These are phyloP conservation scores for Alternaria conjuncta DNA, from an alignment of 2,329 filamentous ascomycete genomes.

Conservation along the genomic window DNA sequence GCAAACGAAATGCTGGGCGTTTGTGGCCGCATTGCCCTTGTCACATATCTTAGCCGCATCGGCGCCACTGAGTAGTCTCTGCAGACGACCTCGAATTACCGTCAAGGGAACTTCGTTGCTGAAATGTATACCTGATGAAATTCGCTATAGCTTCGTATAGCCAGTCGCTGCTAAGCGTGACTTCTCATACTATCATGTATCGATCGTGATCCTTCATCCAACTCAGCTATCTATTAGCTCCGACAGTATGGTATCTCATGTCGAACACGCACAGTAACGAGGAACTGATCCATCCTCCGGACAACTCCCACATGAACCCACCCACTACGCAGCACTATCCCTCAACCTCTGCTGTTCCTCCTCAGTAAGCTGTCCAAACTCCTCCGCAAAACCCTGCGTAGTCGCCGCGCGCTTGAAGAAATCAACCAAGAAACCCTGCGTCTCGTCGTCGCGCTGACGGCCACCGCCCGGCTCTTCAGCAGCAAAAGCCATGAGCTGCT, in stretches of 20 bases:
- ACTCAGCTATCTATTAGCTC: not conserved
- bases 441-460: slow-evolving; percentile 86
- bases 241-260: not conserved
- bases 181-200: not conserved
- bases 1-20: not conserved
- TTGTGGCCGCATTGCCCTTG: not conserved
- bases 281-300: not conserved
- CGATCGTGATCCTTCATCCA: not conserved
- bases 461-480: slow-evolving; percentile 57
- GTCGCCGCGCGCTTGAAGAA: slow-evolving; percentile 72
- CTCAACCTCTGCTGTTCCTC: slow-evolving; percentile 62
- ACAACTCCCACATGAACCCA: not conserved
- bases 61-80: not conserved
- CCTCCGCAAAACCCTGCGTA: slow-evolving; percentile 61
- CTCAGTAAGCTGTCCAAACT: slow-evolving; percentile 61
- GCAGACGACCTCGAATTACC: not conserved
- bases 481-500: slow-evolving; percentile 79
- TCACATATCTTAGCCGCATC: not conserved
- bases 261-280: not conserved
- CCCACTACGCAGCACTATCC: slow-evolving; percentile 33
- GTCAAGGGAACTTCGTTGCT: not conserved
- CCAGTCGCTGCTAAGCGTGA: not conserved
- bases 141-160: not conserved
- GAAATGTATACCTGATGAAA: not conserved
- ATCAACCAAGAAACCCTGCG: slow-evolving; percentile 79